phyloP scores from a whole-genome alignment of 768 basidiomycete genomes.

The Stropharia rugosoannulata region DNA sequence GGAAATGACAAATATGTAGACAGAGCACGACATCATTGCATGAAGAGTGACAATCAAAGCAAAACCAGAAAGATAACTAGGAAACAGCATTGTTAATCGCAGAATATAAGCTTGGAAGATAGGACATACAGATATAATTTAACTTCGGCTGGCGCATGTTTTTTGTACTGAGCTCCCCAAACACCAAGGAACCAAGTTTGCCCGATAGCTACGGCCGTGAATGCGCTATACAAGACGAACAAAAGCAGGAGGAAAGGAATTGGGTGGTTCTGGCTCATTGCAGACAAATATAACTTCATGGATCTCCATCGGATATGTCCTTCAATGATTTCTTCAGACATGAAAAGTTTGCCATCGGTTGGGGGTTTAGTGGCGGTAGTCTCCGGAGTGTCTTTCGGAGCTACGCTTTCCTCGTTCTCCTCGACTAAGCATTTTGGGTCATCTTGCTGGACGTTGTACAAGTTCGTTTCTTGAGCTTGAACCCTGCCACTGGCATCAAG shows the following conservation, averaged over 20 bases:
- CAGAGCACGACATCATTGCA: neutral
- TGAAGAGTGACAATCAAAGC: neutral
- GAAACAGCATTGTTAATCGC: neutral
- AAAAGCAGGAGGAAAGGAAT: slow-evolving; percentile 27
- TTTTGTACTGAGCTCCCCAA: slow-evolving; percentile 41
- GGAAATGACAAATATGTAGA: slow-evolving; percentile 32
- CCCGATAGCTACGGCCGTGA: slow-evolving; percentile 20
- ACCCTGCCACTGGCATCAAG: slow-evolving; percentile 51
- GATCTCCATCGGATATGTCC: slow-evolving; percentile 21
- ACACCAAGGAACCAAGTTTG: slow-evolving; percentile 43
- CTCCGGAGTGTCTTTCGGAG: slow-evolving; percentile 15
- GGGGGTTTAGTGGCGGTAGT: slow-evolving; percentile 16
- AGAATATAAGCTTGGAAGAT: neutral
- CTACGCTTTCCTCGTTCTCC: slow-evolving; percentile 28
- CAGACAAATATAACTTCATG: slow-evolving; percentile 34
- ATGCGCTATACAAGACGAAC: slow-evolving; percentile 15
- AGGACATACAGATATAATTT: neutral
- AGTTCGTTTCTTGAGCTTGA: slow-evolving; percentile 38
- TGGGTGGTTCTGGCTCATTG: slow-evolving; percentile 33
- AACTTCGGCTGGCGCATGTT: slow-evolving; percentile 22
- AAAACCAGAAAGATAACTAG: slow-evolving; percentile 6
- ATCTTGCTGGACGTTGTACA: slow-evolving; percentile 36
- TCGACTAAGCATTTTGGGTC: slow-evolving; percentile 32
- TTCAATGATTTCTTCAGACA: slow-evolving; percentile 58
- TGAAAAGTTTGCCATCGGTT: slow-evolving; percentile 54